Evolutionary conservation across 2,329 filamentous ascomycete genomes (phyloP).

Genomic region (Pyricularia grisea): DNA sequence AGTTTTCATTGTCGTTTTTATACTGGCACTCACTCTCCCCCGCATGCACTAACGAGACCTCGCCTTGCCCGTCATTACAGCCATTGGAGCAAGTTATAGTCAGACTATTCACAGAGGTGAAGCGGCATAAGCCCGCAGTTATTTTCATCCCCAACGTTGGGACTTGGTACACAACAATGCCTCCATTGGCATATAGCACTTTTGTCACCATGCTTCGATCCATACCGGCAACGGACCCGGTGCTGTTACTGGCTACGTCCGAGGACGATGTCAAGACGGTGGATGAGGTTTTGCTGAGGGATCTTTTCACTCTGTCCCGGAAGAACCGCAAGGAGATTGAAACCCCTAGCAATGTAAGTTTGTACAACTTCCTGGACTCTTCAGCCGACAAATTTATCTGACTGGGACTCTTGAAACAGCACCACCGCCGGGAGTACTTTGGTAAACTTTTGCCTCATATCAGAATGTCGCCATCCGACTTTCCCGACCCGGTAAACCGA

Average conservation of each 20-base stretch:
- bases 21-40: background rate
- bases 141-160: conserved; percentile 91
- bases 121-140: conserved; percentile 89
- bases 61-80: conserved; percentile 17
- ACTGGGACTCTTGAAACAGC: conserved; percentile 20
- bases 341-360: conserved; percentile 53
- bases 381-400: conserved; percentile 16
- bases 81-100: conserved; percentile 83
- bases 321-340: conserved; percentile 66
- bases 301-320: conserved; percentile 78
- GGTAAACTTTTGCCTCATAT: conserved; percentile 64
- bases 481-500: conserved; percentile 76
- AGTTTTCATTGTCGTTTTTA: conserved; percentile 15
- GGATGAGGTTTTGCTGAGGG: conserved; percentile 54
- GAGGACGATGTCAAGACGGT: conserved; percentile 58
- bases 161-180: conserved; percentile 64
- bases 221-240: conserved; percentile 81
- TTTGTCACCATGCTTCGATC: conserved; percentile 75
- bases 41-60: conserved; percentile 14
- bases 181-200: conserved; percentile 62
- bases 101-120: conserved; percentile 82
- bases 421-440: conserved; percentile 73
- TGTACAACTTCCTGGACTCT: background rate
- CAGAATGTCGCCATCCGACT: conserved; percentile 69
- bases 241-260: conserved; percentile 78